These are phyloP conservation scores for Homolaphlyctis polyrhiza DNA, from an alignment of 371 early-diverging fungal genomes.

Conservation along the genomic window DNA sequence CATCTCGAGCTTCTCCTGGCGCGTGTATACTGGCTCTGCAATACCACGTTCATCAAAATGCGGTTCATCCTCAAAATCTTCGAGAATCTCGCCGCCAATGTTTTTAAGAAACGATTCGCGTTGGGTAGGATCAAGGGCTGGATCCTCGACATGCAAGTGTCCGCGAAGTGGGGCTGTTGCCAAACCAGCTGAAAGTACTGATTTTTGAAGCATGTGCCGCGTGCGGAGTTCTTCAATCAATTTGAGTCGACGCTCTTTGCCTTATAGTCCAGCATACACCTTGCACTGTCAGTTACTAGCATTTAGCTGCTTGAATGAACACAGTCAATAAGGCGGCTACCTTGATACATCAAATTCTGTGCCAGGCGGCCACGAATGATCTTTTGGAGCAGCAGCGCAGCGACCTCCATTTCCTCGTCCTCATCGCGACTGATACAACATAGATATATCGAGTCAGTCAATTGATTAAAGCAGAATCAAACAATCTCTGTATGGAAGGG, in stretches of 20 bases:
- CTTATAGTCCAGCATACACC: neutral
- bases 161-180: neutral
- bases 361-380: constrained; percentile 43
- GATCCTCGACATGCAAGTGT: neutral
- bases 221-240: constrained; percentile 41
- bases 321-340: no score
- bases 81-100: neutral
- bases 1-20: constrained; percentile 13
- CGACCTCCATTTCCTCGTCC: constrained; percentile 38
- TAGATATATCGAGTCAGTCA: neutral
- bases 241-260: constrained; percentile 38
- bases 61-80: neutral
- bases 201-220: constrained; percentile 28
- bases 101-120: neutral
- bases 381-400: constrained; percentile 43
- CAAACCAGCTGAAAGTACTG: neutral
- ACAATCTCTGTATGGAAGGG: neutral
- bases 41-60: neutral
- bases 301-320: no score
- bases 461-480: neutral
- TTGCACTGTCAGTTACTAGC: no score
- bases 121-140: neutral
- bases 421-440: constrained; percentile 8
- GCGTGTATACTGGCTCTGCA: neutral
- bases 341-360: constrained; percentile 46